Evolutionary conservation across 352 stramenopile species (phyloP), one percentile per base, ranked within the genome.

Genomic region (Phytophthora brassicae): DNA sequence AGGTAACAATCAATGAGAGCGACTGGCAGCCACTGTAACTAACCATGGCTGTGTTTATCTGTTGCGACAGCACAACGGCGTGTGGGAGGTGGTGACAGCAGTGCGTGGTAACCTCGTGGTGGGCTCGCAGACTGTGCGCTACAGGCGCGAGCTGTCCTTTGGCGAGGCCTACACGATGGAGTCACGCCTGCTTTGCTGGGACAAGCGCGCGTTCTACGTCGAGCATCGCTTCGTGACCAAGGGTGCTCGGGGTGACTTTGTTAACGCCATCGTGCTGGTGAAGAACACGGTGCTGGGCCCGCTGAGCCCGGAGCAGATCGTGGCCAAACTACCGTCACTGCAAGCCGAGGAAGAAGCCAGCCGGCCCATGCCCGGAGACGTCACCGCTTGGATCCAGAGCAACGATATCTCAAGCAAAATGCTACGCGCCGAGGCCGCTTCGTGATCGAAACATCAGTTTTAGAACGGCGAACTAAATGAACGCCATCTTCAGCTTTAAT

Each of bases 201-300:
- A 95, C 66, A 68, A 81, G 33, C 78, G 81, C 22, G 84, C 87
- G 2, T 95, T 94, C 65, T 95, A 94, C 68, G 70, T 95, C 3
- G 87, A 95, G 66, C 87, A 95, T 39, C 84, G 84, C 17, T 95
- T 95, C 52, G 78, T 90, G 49, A 93, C 82, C 16, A 66, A 69
- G 28, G 39, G 52, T 14, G 24, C 38, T 33, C 63, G 59, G 24
- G 56, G 58, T 17, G 54, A 66, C n/a, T 95, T 95, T 62, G 72
- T 95, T 19, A 83, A 95, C 58, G 85, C 85, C n/a, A 82, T 95
- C 52, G 70, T 94, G 23, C 56, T 94, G n/a, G 87, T 94, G 19
- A 95, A 95, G 76, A 95, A 95, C 72, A 87, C 64, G 4, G 85
- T 94, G 42, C 46, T 95, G 16, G 87, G 87, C 8, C 59, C 68